A percentile compares a stretch with the other conserved stretches of the same genome.
These are phyloP conservation scores for Rutstroemia sp. DNA, from an alignment of 2,329 filamentous ascomycete genomes.

Conservation along the genomic window DNA sequence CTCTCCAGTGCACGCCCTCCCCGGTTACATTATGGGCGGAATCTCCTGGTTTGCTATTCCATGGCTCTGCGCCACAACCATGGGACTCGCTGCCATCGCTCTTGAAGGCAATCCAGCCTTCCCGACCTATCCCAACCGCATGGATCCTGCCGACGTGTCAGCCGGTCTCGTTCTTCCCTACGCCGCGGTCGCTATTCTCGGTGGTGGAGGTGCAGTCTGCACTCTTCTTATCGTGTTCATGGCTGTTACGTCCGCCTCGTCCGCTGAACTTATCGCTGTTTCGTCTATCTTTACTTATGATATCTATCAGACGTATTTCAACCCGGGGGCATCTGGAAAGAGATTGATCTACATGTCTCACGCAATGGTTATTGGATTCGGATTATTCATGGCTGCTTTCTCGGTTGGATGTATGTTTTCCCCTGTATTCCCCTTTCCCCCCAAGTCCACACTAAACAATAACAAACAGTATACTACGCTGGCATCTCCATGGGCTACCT, in stretches of 20 bases:
- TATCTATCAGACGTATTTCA: slow-evolving; percentile 80
- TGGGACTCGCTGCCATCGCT: slow-evolving; percentile 75
- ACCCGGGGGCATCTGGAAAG: slow-evolving; percentile 67
- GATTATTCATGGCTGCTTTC: slow-evolving; percentile 69
- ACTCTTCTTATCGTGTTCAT: slow-evolving; percentile 81
- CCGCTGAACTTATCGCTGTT: slow-evolving; percentile 77
- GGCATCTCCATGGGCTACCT: slow-evolving; percentile 81
- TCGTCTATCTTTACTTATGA: slow-evolving; percentile 87
- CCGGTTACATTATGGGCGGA: slow-evolving; percentile 76
- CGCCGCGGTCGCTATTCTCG: slow-evolving; percentile 75
- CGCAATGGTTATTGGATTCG: slow-evolving; percentile 64
- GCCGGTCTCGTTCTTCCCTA: slow-evolving; percentile 81
- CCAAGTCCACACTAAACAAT: slow-evolving; percentile 38
- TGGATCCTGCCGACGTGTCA: slow-evolving; percentile 66
- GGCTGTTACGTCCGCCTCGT: slow-evolving; percentile 74
- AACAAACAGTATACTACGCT: slow-evolving; percentile 36
- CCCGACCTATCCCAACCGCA: slow-evolving; percentile 65
- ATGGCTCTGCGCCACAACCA: slow-evolving; percentile 81
- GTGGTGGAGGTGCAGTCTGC: slow-evolving; percentile 70
- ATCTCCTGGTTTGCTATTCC: slow-evolving; percentile 90
- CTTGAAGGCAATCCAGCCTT: slow-evolving; percentile 67
- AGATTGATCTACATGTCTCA: slow-evolving; percentile 77
- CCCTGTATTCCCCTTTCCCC: neutral
- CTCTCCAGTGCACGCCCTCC: slow-evolving; percentile 74
- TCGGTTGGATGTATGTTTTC: slow-evolving; percentile 50